These are phyloP conservation scores for Leishmania guyanensis DNA, from an alignment of 208 protist genomes.

Conservation along the genomic window DNA sequence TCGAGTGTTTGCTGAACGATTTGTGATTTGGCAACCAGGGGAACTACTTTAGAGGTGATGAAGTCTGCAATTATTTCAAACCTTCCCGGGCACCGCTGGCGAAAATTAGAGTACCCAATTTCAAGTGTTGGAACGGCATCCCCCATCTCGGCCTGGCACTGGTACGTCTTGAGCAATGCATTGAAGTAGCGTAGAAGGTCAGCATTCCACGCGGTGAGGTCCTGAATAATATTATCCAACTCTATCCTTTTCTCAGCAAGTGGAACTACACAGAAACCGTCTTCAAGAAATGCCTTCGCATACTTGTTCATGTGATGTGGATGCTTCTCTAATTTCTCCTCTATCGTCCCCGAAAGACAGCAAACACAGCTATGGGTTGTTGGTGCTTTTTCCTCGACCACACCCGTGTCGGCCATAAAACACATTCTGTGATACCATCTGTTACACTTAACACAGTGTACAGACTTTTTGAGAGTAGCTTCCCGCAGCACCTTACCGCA, in stretches of 20 bases:
- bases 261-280: slow-evolving; percentile 61
- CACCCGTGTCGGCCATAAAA: slow-evolving; percentile 54
- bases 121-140: slow-evolving; percentile 40
- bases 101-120: slow-evolving; percentile 68
- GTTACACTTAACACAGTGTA: slow-evolving; percentile 30
- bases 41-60: slow-evolving; percentile 46
- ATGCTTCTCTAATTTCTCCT: background rate
- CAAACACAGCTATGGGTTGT: slow-evolving; percentile 38
- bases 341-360: slow-evolving; percentile 43
- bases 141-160: slow-evolving; percentile 35
- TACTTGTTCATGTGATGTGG: slow-evolving; percentile 31
- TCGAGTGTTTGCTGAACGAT: slow-evolving; percentile 40
- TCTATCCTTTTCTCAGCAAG: slow-evolving; percentile 11
- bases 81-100: slow-evolving; percentile 53
- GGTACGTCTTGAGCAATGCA: slow-evolving; percentile 45
- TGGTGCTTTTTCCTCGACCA: background rate
- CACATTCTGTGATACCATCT: slow-evolving; percentile 46
- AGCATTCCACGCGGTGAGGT: slow-evolving; percentile 20
- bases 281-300: slow-evolving; percentile 39
- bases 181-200: slow-evolving; percentile 42
- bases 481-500: slow-evolving; percentile 9
- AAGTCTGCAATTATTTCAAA: slow-evolving; percentile 63
- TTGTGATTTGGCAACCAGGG: slow-evolving; percentile 40
- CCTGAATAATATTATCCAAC: no score
- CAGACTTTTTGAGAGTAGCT: background rate